phyloP scores from a whole-genome alignment of 768 basidiomycete genomes.

The Xerocomellus amylosporus region DNA sequence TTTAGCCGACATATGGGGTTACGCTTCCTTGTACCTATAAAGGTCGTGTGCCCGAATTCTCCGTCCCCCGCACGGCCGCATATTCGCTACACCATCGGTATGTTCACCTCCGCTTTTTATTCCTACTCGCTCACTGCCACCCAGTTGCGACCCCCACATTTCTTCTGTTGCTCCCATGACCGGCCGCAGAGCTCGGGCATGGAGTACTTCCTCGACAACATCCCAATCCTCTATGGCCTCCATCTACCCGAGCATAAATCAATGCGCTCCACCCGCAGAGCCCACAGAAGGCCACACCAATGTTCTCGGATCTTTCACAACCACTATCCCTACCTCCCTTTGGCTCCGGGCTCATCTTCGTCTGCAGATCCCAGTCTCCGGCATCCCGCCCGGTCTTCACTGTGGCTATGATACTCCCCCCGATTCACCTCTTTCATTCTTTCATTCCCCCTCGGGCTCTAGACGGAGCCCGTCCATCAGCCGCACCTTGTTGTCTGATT shows the following conservation, averaged over 20 bases:
- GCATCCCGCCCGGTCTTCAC: slow-evolving; percentile 1
- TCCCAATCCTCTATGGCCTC: slow-evolving; percentile 27
- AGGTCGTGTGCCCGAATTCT: slow-evolving; percentile 26
- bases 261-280: slow-evolving; percentile 20
- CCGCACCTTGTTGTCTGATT: slow-evolving; percentile 37
- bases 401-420: slow-evolving; percentile 28
- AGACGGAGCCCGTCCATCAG: slow-evolving; percentile 40
- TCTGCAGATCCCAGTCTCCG: slow-evolving; percentile 16
- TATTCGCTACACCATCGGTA: background rate
- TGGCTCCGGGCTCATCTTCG: slow-evolving; percentile 26
- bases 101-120: background rate
- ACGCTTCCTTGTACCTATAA: slow-evolving; percentile 15
- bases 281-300: slow-evolving; percentile 25
- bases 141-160: background rate
- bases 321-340: slow-evolving; percentile 34
- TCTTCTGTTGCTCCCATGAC: background rate
- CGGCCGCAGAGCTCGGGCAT: slow-evolving; percentile 6
- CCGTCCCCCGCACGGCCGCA: background rate
- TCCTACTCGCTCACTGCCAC: background rate
- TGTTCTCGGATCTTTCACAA: slow-evolving; percentile 40
- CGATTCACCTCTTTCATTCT: slow-evolving; percentile 27
- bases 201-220: slow-evolving; percentile 23
- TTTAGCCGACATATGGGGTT: background rate
- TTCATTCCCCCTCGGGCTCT: slow-evolving; percentile 13
- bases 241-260: slow-evolving; percentile 24